phyloP scores from a whole-genome alignment of 257 asterid genomes.

The Primulina eburnea region DNA sequence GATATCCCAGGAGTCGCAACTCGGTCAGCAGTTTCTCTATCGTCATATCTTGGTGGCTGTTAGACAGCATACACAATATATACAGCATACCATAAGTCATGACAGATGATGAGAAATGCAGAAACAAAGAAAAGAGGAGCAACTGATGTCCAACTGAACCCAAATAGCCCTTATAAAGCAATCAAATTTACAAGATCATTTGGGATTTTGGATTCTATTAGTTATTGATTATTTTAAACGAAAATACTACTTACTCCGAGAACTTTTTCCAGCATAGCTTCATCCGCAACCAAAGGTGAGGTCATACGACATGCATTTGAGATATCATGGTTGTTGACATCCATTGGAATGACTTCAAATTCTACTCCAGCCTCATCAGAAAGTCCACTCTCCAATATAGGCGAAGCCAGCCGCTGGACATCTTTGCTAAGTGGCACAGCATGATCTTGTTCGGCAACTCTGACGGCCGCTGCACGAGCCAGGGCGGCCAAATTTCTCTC shows the following conservation, averaged over 20 bases:
- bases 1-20: constrained; percentile 92
- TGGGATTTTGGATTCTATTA: neutral
- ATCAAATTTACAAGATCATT: constrained; percentile 18
- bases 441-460: constrained; percentile 84
- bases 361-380: constrained; percentile 95
- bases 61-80: constrained; percentile 25
- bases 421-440: constrained; percentile 77
- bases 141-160: constrained; percentile 21
- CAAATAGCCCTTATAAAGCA: constrained; percentile 21
- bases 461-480: constrained; percentile 98
- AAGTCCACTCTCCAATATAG: constrained; percentile 71
- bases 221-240: neutral
- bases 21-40: constrained; percentile 83
- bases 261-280: constrained; percentile 91
- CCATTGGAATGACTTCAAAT: constrained; percentile 95
- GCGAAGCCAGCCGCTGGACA: constrained; percentile 81
- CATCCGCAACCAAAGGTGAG: constrained; percentile 79
- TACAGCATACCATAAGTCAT: constrained; percentile 17
- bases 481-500: constrained; percentile 96
- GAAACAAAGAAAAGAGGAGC: constrained; percentile 11
- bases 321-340: constrained; percentile 73
- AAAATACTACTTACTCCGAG: constrained; percentile 76
- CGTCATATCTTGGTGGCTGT: constrained; percentile 93
- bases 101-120: constrained; percentile 16
- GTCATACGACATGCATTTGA: constrained; percentile 62